Evolutionary conservation across 1,139 yeast species (phyloP).

Genomic region (Eremothecium coryli): DNA sequence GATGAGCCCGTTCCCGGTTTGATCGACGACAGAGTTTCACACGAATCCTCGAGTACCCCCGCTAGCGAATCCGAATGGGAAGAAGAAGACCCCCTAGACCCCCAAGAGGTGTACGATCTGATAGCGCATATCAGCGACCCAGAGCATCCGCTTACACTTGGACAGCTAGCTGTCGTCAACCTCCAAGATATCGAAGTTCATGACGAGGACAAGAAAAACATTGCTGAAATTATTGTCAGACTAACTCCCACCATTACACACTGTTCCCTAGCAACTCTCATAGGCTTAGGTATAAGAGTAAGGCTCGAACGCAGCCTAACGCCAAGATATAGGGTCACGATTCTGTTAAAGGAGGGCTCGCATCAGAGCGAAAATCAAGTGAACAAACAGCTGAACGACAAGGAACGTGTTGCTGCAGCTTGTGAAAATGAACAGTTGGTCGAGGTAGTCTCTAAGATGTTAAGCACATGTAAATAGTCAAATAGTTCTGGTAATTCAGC

Average conservation of each 20-base stretch:
- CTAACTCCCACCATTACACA: conserved; percentile 98
- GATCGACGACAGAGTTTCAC: conserved; percentile 17
- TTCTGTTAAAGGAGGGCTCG: conserved; percentile 79
- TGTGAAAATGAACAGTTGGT: conserved; percentile 92
- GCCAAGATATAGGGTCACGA: conserved; percentile 68
- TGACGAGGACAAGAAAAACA: conserved; percentile 44
- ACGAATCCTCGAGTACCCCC: conserved; percentile 13
- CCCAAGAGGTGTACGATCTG: conserved; percentile 64
- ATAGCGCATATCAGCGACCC: conserved; percentile 92
- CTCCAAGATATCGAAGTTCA: conserved; percentile 66
- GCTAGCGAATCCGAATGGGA: conserved; percentile 31
- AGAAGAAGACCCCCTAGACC: conserved; percentile 60
- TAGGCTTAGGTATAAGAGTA: conserved; percentile 91
- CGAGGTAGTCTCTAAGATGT: conserved; percentile 84
- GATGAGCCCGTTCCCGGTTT: conserved; percentile 20
- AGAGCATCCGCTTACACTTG: conserved; percentile 91
- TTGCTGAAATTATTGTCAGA: conserved; percentile 69
- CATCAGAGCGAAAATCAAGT: conserved; percentile 96
- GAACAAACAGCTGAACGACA: conserved; percentile 91
- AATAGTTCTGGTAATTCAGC: not conserved
- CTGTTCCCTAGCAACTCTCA: conserved; percentile 90
- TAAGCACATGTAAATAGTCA: conserved; percentile 55
- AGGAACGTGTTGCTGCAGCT: conserved; percentile 97
- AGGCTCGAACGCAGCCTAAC: conserved; percentile 85
- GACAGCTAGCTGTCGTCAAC: conserved; percentile 91